Base-by-base conservation (phyloP, 2,329 filamentous ascomycete genomes). In the Biscogniauxia sp. region DNA sequence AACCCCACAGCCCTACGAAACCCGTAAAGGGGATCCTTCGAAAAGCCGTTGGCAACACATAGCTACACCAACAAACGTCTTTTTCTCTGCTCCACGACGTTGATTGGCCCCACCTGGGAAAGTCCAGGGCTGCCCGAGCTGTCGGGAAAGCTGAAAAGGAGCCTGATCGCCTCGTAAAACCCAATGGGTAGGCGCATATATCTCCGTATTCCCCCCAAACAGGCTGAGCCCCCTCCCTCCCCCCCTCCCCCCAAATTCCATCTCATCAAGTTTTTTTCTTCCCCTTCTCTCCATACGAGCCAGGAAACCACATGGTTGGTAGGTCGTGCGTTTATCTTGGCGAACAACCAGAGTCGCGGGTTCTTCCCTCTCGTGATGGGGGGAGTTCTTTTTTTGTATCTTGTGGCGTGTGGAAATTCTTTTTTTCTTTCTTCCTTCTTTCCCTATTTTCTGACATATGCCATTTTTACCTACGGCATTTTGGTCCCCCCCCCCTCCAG, bases 11-110 rank as follows among this genome's bases (percentile, higher is more conserved):
- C 28, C 28, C 7, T 13, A 32, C 11, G 28, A 32, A 32, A 13
- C 28, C 28, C 28, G 11, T 32, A 32, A 9, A 32, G 6, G 28
- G 28, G 28, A 23, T 23, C 9, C 28, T 7, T 32, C 6, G 3
- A 15, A 45, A 45, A 45, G 37, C 37, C 13, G 37, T 45, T 45
- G 37, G 37, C 37, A 45, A 23, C 23, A 23, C 23, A 23, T 23
- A 23, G 23, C 2, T 45, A 45, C 37, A 45, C 37, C 2, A 2
- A 15, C 13, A 2, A 11, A 9, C 17, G 5, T 45, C 13, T 26
- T 8, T 15, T 4, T 45, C 13, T 26, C 15, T 15, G 5, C 19
- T 61, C 55, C 59, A 59, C 62, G 57, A 64, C 59, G 61, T n/a
- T 45, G 11, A 45, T 45, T 45, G 37, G 37, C 11, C n/a, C n/a